phyloP scores from a whole-genome alignment of 2,329 filamentous ascomycete species.

The Epichloe gansuensis region DNA sequence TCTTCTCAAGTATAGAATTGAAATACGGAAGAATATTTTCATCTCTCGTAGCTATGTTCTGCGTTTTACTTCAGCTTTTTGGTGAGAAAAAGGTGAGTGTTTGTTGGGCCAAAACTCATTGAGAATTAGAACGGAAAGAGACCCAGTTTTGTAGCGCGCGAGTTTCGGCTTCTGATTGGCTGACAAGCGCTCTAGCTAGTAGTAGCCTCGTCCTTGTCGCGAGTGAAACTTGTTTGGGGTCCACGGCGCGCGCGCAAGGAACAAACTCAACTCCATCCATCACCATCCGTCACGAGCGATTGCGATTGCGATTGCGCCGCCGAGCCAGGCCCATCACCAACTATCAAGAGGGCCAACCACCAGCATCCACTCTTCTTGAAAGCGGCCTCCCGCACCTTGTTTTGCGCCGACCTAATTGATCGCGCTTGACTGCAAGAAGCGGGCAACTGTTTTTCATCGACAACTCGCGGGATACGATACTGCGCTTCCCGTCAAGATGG shows the following conservation, averaged over 20 bases:
- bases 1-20: background rate
- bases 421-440: background rate
- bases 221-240: constrained; percentile 26
- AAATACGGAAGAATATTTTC: background rate
- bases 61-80: background rate
- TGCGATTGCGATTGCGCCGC: constrained; percentile 9
- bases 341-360: background rate
- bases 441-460: background rate
- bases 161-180: constrained; percentile 16
- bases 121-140: background rate
- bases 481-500: constrained; percentile 19
- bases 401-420: background rate
- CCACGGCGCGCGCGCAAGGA: constrained; percentile 12
- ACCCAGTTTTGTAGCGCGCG: background rate
- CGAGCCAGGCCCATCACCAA: constrained; percentile 2
- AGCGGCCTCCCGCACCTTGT: background rate
- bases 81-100: background rate
- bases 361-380: background rate
- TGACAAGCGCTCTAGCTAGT: constrained; percentile 8
- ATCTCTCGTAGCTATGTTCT: background rate
- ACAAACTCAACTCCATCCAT: constrained; percentile 5
- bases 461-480: background rate
- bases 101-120: background rate
- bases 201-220: constrained; percentile 20
- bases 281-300: constrained; percentile 5